A percentile compares a stretch with the other conserved stretches of the same genome.
Evolutionary conservation across 164 flowering plant species (phyloP).

Genomic region (Brasenia schreberi): DNA sequence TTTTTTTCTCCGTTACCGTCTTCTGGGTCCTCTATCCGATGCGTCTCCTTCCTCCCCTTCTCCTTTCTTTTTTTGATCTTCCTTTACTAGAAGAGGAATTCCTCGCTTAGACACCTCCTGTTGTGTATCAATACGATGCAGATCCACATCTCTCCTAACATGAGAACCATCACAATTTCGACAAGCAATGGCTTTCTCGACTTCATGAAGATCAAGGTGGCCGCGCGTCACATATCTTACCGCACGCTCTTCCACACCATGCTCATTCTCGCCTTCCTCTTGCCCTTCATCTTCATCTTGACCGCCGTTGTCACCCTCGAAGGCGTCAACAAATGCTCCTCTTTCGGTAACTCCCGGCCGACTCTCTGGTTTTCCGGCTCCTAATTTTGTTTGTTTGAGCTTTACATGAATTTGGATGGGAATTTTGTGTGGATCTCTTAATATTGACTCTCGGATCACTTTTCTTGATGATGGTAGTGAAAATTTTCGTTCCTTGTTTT

Average conservation of each 20-base stretch:
- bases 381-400: neutral
- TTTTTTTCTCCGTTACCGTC: neutral
- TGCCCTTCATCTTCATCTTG: conserved; percentile 95
- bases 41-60: neutral
- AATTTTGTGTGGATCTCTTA: neutral
- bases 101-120: neutral
- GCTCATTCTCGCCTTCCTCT: conserved; percentile 70
- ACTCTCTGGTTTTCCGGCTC: neutral
- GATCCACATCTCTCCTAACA: conserved; percentile 98
- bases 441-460: too few species aligned
- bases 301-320: conserved; percentile 97
- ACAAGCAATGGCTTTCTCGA: conserved; percentile 62
- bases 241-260: conserved; percentile 83
- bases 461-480: too few species aligned
- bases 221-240: conserved; percentile 88
- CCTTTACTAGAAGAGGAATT: neutral
- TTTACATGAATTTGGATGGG: neutral
- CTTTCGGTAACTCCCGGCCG: conserved; percentile 40
- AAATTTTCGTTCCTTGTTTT: too few species aligned
- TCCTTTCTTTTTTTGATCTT: neutral
- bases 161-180: conserved; percentile 97
- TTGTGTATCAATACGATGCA: conserved; percentile 48
- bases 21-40: neutral
- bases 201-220: conserved; percentile 99
- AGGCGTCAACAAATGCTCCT: conserved; percentile 98